Evolutionary conservation across 2,329 filamentous ascomycete genomes (phyloP).

Genomic region (Colletotrichum phormii): DNA sequence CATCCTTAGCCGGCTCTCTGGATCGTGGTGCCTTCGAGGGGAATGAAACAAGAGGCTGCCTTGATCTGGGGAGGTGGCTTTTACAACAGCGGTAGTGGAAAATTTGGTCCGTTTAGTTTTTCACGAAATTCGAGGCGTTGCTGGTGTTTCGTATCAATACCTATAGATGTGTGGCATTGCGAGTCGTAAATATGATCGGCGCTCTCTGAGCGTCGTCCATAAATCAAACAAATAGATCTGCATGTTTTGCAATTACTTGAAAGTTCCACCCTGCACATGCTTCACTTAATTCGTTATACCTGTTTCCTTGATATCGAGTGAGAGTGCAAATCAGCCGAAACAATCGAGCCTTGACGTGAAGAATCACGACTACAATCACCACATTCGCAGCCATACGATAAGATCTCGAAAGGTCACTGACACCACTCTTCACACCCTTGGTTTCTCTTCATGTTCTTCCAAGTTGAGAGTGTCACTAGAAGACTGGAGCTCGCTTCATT

Average conservation of each 20-base stretch:
- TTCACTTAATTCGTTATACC: neutral
- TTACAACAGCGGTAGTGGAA: slow-evolving; percentile 9
- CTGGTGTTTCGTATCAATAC: slow-evolving; percentile 29
- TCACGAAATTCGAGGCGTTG: slow-evolving; percentile 30
- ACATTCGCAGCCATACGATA: too few relatives aligned
- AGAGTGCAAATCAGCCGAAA: neutral
- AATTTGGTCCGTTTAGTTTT: slow-evolving; percentile 16
- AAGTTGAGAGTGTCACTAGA: too few relatives aligned
- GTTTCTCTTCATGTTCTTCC: too few relatives aligned
- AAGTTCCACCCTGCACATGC: neutral
- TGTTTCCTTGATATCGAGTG: too few relatives aligned
- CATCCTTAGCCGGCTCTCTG: slow-evolving; percentile 25
- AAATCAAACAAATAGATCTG: neutral
- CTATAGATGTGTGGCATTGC: slow-evolving; percentile 15
- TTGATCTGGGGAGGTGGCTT: slow-evolving; percentile 14
- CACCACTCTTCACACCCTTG: too few relatives aligned
- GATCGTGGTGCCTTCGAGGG: slow-evolving; percentile 14
- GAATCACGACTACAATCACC: too few relatives aligned
- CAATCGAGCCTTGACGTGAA: neutral
- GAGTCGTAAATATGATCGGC: neutral
- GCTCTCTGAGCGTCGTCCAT: neutral
- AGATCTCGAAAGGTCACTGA: too few relatives aligned
- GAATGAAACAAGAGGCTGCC: neutral
- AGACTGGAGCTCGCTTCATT: neutral
- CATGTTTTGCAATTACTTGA: neutral